Percentiles rank a stretch among this genome's conserved stretches.
These are phyloP conservation scores for Zasmidium citrigriseum DNA, from an alignment of 2,329 filamentous ascomycete species.

Conservation along the genomic window DNA sequence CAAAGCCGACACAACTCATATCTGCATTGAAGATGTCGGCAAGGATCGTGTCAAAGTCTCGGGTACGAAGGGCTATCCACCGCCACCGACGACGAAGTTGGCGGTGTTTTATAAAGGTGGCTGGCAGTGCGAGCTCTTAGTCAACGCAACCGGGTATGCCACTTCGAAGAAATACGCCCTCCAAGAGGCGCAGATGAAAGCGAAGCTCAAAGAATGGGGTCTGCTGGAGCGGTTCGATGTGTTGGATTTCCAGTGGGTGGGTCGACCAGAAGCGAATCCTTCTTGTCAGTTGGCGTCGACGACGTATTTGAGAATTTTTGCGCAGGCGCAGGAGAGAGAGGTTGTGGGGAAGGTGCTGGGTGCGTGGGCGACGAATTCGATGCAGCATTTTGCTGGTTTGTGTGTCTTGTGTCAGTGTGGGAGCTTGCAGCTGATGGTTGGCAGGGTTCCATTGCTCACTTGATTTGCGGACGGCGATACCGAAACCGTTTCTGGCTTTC, in stretches of 20 bases:
- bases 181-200: constrained; percentile 45
- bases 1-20: constrained; percentile 51
- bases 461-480: constrained; percentile 26
- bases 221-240: constrained; percentile 27
- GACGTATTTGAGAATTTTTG: constrained; percentile 43
- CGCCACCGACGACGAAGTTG: constrained; percentile 53
- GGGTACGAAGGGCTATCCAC: constrained; percentile 46
- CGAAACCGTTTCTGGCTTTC: constrained; percentile 28
- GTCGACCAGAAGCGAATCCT: constrained; percentile 36
- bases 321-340: constrained; percentile 27
- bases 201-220: constrained; percentile 32
- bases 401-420: no score
- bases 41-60: constrained; percentile 51
- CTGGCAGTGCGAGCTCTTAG: constrained; percentile 46
- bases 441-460: constrained; percentile 27
- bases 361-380: constrained; percentile 24
- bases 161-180: constrained; percentile 47
- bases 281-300: constrained; percentile 45
- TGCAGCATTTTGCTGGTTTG: constrained; percentile 26
- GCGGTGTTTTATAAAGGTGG: constrained; percentile 48
- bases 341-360: constrained; percentile 23
- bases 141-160: constrained; percentile 47
- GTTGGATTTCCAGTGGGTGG: constrained; percentile 31
- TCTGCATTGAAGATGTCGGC: constrained; percentile 53
- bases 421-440: no score